Evolutionary conservation across 2,329 filamentous ascomycete genomes (phyloP).

Genomic region (Ilyonectria robusta): DNA sequence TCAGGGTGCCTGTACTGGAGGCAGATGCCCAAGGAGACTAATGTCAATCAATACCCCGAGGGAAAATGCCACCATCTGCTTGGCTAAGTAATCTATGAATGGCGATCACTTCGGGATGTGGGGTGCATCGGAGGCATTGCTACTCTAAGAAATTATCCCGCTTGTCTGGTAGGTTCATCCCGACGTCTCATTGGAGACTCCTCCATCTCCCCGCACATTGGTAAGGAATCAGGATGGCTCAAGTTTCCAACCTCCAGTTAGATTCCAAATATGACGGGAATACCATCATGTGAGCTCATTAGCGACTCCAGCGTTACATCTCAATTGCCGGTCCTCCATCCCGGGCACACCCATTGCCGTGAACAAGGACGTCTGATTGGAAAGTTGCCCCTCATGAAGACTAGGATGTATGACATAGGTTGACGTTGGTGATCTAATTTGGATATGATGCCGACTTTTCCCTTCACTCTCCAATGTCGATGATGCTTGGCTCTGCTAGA

Average conservation of each 20-base stretch:
- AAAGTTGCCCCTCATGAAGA: constrained; percentile 1
- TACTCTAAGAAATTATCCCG: not conserved
- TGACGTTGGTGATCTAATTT: not conserved
- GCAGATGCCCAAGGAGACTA: not conserved
- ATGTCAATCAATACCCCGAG: not conserved
- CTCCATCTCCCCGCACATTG: constrained; percentile 2
- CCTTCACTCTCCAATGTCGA: not conserved
- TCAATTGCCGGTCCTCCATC: constrained; percentile 20
- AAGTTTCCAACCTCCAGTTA: not conserved
- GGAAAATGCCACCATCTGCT: not conserved
- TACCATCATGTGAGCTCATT: constrained; percentile 4
- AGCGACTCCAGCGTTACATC: constrained; percentile 7
- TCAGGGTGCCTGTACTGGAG: too few species aligned
- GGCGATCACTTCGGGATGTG: constrained; percentile 8
- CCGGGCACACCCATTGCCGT: constrained; percentile 15
- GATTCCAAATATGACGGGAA: not conserved
- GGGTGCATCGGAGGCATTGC: constrained; percentile 15
- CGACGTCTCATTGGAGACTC: constrained; percentile 15
- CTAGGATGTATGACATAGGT: not conserved
- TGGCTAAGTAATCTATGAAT: not conserved
- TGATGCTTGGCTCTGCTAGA: not conserved
- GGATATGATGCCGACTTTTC: not conserved
- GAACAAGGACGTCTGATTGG: constrained; percentile 11
- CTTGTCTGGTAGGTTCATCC: not conserved
- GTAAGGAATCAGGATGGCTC: not conserved